Conservation (phyloP, 73 alveolate genomes). For the Paramecium sexaurelia region DNA sequence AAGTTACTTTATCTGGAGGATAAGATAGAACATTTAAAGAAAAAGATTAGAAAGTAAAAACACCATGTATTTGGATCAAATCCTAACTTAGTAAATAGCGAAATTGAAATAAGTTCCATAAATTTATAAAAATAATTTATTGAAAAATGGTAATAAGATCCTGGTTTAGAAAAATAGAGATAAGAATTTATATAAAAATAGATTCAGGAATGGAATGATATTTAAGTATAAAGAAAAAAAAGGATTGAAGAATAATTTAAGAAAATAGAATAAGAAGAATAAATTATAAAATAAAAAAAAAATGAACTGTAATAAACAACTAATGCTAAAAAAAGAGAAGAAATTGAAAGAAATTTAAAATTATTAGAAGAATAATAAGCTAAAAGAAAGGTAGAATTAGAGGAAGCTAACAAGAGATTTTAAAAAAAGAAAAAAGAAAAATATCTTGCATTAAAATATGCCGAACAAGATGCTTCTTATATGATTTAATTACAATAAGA, state of each 20-base stretch:
- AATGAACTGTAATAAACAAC: not conserved
- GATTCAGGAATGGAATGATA: slow-evolving; percentile 54
- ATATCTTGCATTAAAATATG: slow-evolving; percentile 32
- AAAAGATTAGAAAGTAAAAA: not conserved
- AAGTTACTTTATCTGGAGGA: slow-evolving; percentile 37
- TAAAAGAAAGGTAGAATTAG: slow-evolving; percentile 18
- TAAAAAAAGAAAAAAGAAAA: slow-evolving; percentile 52
- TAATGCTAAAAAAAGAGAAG: slow-evolving; percentile 28
- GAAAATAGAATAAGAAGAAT: not conserved
- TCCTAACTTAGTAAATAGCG: slow-evolving; percentile 29
- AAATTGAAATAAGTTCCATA: slow-evolving; percentile 12
- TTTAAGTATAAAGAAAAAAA: not conserved
- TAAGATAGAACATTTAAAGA: not conserved
- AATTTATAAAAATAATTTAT: not conserved
- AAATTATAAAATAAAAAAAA: not conserved
- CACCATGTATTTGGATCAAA: slow-evolving; percentile 48
- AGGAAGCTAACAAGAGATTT: not conserved
- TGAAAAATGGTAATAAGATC: slow-evolving; percentile 44
- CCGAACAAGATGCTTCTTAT: slow-evolving; percentile 3
- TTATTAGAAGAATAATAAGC: not conserved
- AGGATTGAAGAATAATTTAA: slow-evolving; percentile 25
- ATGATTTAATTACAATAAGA: not conserved
- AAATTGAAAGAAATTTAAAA: slow-evolving; percentile 4
- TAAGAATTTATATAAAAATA: slow-evolving; percentile 12
- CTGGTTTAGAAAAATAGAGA: not conserved